These are phyloP conservation scores for Microdochium bolleyi DNA, from an alignment of 2,329 filamentous ascomycete genomes.

Conservation along the genomic window DNA sequence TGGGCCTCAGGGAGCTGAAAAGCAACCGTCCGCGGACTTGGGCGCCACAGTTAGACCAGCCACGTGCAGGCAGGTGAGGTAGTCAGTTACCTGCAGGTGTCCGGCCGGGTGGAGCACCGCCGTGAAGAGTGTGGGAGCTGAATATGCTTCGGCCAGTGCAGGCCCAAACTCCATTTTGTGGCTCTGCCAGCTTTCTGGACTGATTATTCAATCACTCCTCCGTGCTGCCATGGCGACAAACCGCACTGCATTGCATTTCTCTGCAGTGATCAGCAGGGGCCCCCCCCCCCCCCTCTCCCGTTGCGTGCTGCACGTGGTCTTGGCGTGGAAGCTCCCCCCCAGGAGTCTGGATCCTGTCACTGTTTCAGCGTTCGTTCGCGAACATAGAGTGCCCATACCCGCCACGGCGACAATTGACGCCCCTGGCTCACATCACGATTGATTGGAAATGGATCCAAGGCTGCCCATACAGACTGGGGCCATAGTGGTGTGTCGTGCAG, in stretches of 20 bases:
- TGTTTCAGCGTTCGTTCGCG: not conserved
- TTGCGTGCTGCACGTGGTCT: not conserved
- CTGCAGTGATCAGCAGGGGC: not conserved
- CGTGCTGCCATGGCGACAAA: not conserved
- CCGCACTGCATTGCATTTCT: not conserved
- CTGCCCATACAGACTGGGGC: not conserved
- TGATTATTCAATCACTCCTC: not conserved
- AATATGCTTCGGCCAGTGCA: not conserved
- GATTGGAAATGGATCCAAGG: not conserved
- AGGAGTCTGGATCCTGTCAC: not conserved
- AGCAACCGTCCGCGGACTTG: too few relatives aligned
- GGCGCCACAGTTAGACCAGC: too few relatives aligned
- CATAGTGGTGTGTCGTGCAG: not conserved
- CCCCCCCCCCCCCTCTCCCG: not conserved
- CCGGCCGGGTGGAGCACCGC: not conserved
- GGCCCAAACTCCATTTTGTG: not conserved
- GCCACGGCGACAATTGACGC: not conserved
- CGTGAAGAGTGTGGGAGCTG: not conserved
- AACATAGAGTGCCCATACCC: not conserved
- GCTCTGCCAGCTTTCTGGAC: not conserved
- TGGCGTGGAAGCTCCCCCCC: not conserved
- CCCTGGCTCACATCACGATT: not conserved
- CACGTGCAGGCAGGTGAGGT: too few relatives aligned
- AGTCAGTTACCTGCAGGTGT: too few relatives aligned
- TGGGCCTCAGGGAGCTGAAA: too few relatives aligned